Evolutionary conservation across 345 rosid species (phyloP).

Genomic region (Salix exigua): DNA sequence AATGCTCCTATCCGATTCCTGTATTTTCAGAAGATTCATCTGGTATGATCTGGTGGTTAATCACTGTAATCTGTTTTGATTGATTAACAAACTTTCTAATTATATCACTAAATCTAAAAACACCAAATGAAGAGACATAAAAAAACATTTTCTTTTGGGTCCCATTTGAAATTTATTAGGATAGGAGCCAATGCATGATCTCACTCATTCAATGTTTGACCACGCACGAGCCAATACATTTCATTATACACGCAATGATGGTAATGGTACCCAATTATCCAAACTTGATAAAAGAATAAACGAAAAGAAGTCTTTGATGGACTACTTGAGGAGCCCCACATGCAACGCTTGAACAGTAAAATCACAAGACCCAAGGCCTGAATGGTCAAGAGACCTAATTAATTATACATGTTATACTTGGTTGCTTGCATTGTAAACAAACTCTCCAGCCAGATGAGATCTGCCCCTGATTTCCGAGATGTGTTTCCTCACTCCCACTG

Average conservation of each 20-base stretch:
- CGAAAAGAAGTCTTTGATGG: not conserved
- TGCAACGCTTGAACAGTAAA: not conserved
- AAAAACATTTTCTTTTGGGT: no score
- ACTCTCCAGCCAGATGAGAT: slow-evolving; percentile 10
- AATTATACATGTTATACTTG: not conserved
- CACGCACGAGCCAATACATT: not conserved
- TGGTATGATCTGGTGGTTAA: not conserved
- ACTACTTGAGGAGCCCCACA: not conserved
- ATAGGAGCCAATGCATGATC: not conserved
- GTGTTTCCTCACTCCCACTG: not conserved
- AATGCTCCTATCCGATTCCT: not conserved
- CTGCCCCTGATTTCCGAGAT: slow-evolving; percentile 28
- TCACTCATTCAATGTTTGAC: not conserved
- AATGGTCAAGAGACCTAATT: slow-evolving; percentile 11
- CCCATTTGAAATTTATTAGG: no score
- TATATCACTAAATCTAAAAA: no score
- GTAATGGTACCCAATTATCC: not conserved
- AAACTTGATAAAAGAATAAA: no score
- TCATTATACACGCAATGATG: not conserved
- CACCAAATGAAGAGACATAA: no score
- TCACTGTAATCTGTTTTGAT: not conserved
- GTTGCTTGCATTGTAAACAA: slow-evolving; percentile 15
- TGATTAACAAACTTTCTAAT: no score
- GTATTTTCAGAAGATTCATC: not conserved
- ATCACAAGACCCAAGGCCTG: not conserved